These are phyloP conservation scores for Geotrichum macrosporum DNA, from an alignment of 1,139 yeast species.

Conservation along the genomic window DNA sequence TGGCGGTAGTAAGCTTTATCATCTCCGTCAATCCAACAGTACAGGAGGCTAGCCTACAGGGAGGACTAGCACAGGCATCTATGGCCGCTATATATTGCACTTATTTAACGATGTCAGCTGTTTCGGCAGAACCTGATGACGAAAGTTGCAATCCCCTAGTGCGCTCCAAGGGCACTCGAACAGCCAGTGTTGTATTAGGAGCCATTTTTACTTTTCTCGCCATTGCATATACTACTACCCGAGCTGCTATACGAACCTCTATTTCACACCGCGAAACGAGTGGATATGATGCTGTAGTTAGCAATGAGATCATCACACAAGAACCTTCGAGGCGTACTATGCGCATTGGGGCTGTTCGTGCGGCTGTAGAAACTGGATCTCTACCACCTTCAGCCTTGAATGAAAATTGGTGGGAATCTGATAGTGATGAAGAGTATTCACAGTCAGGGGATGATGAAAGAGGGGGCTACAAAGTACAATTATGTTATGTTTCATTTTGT, in stretches of 20 bases:
- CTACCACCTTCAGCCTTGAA: slow-evolving; percentile 92
- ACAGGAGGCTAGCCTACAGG: slow-evolving; percentile 90
- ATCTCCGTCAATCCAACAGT: slow-evolving; percentile 76
- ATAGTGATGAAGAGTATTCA: slow-evolving; percentile 29
- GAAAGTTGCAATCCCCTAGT: slow-evolving; percentile 84
- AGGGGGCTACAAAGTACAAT: slow-evolving; percentile 70
- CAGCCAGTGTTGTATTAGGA: slow-evolving; percentile 81
- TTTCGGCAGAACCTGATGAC: slow-evolving; percentile 96
- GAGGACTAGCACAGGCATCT: slow-evolving; percentile 94
- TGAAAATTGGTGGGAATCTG: slow-evolving; percentile 46
- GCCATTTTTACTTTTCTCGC: slow-evolving; percentile 93
- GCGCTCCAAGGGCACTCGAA: slow-evolving; percentile 84
- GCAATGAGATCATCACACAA: slow-evolving; percentile 41
- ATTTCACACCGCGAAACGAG: slow-evolving; percentile 27
- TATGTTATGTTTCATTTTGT: slow-evolving; percentile 85
- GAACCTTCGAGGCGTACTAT: slow-evolving; percentile 68
- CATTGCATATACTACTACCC: slow-evolving; percentile 92
- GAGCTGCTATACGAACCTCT: slow-evolving; percentile 73
- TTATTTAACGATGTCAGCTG: slow-evolving; percentile 86
- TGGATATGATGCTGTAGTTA: slow-evolving; percentile 37
- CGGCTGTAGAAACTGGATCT: slow-evolving; percentile 93
- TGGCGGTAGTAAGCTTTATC: slow-evolving; percentile 59
- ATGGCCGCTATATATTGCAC: slow-evolving; percentile 95
- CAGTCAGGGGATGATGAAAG: slow-evolving; percentile 56
- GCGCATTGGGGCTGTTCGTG: slow-evolving; percentile 82